phyloP scores from a whole-genome alignment of 1,284 basidiomycete species.

The Xerocomus cyaneibrunnescens region DNA sequence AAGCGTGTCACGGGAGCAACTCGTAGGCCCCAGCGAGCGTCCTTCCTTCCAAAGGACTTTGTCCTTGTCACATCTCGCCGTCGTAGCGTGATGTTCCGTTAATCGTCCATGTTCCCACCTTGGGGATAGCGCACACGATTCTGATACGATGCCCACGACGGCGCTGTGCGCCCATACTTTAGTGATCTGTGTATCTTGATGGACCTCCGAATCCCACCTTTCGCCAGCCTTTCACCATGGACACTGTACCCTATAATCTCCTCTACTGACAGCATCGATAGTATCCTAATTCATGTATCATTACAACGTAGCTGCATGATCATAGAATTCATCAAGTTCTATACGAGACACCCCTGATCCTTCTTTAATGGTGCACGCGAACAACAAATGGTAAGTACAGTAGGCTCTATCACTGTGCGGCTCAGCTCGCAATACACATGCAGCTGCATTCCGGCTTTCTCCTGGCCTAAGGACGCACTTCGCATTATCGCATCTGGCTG shows the following conservation, averaged over 20 bases:
- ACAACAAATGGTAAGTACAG: too few relatives aligned
- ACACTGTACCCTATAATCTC: slow-evolving; percentile 7
- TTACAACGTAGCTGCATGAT: not conserved
- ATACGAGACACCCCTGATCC: too few relatives aligned
- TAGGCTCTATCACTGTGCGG: too few relatives aligned
- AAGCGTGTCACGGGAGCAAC: slow-evolving; percentile 56
- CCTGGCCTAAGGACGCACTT: too few relatives aligned
- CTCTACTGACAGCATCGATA: not conserved
- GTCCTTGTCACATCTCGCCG: slow-evolving; percentile 57
- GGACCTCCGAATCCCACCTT: slow-evolving; percentile 3
- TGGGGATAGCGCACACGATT: slow-evolving; percentile 11
- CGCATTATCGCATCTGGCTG: too few relatives aligned
- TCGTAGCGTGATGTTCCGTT: slow-evolving; percentile 44
- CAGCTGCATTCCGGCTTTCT: too few relatives aligned
- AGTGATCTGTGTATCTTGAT: slow-evolving; percentile 10
- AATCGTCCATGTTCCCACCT: not conserved
- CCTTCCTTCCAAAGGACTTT: slow-evolving; percentile 57
- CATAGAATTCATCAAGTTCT: too few relatives aligned
- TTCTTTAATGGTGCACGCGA: too few relatives aligned
- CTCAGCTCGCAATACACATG: too few relatives aligned
- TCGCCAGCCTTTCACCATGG: not conserved
- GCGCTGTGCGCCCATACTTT: slow-evolving; percentile 14
- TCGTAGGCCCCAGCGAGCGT: slow-evolving; percentile 50
- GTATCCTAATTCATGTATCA: slow-evolving; percentile 5
- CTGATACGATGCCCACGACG: slow-evolving; percentile 2